phyloP scores from a whole-genome alignment of 179 eudicot species.

The Beta corolliflora region DNA sequence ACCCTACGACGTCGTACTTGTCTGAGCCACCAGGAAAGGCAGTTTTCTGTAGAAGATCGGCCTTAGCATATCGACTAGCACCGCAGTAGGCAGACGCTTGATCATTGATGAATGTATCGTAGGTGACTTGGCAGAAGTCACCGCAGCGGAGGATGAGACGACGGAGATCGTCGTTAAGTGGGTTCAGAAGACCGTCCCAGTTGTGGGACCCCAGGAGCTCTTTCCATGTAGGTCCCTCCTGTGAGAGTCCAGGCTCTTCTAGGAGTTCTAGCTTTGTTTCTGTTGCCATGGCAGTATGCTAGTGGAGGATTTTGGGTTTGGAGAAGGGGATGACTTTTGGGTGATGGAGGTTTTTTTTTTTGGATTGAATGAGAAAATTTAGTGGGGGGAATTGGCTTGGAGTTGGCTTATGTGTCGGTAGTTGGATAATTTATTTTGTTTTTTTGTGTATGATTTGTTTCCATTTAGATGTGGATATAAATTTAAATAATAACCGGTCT shows the following conservation, averaged over 20 bases:
- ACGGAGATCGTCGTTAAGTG: slow-evolving; percentile 48
- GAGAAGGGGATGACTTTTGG: neutral
- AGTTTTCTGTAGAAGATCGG: slow-evolving; percentile 33
- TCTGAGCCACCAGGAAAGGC: slow-evolving; percentile 36
- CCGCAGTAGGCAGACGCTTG: slow-evolving; percentile 52
- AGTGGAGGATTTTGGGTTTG: too few species aligned
- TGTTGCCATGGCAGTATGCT: neutral
- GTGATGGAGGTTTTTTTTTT: neutral
- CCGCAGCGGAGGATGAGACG: slow-evolving; percentile 62
- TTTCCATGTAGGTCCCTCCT: slow-evolving; percentile 3
- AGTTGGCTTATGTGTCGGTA: neutral
- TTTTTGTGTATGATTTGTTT: neutral
- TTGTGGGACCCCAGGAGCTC: slow-evolving; percentile 11
- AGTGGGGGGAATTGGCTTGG: neutral
- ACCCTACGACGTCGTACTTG: slow-evolving; percentile 42
- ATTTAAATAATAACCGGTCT: too few species aligned
- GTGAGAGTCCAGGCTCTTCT: slow-evolving; percentile 11
- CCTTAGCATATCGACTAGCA: slow-evolving; percentile 51
- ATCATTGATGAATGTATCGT: slow-evolving; percentile 78
- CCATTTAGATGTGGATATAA: neutral
- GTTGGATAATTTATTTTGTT: neutral
- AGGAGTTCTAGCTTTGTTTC: neutral
- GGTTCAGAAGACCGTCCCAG: slow-evolving; percentile 34
- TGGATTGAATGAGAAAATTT: slow-evolving; percentile 11
- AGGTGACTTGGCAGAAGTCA: slow-evolving; percentile 67